Base-by-base conservation (phyloP, 768 basidiomycete genomes). In the Mycena crocata region DNA sequence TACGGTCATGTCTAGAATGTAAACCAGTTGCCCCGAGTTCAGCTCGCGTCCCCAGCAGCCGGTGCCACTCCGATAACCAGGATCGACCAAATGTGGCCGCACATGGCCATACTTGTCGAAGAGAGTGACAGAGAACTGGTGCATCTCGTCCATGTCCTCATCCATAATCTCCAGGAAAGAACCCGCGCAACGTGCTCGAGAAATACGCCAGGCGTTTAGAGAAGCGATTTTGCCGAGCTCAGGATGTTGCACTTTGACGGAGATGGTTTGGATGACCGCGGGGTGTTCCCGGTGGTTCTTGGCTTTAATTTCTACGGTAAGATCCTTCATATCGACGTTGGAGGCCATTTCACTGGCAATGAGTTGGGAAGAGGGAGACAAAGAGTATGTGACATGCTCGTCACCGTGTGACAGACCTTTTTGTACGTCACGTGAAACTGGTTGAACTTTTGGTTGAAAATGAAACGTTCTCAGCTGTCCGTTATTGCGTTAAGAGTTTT, bases 11-110 rank as follows among this genome's bases (percentile, higher is more conserved):
- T 72, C 57, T 12, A 73, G 46, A 24, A 81, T 48, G 60, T 79
- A 79, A 17, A 80, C 23, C 45, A 79, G 57, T 35, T 58, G 48
- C 17, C 78, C 79, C 3, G 57, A 5, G 56, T 78, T 67, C 57
- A 79, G 46, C 52, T 80, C 76, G 5, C 49, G 50, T 19, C 76
- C 77, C 78, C 77, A 80, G 32, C 73, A 76, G 8, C 78, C 76
- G 0, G 75, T 74, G 5, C 80, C 79, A 45, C 74, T 76, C 51
- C 75, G 75, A 30, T 68, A 48, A n/a, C 74, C 71, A 21, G 74
- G 65, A 21, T 78, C 72, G 19, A 76, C 51, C 5, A 78, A 62
- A 59, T 71, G 71, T 3, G 71, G 57, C 44, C 70, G 71, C n/a
- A 79, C 39, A 9, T 62, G 46, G 5, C 75, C 74, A 57, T 71